Evolutionary conservation across 148 eudicot genomes (phyloP), one percentile per base, ranked within the genome.

Genomic region (Rhododendron ferrugineum): DNA sequence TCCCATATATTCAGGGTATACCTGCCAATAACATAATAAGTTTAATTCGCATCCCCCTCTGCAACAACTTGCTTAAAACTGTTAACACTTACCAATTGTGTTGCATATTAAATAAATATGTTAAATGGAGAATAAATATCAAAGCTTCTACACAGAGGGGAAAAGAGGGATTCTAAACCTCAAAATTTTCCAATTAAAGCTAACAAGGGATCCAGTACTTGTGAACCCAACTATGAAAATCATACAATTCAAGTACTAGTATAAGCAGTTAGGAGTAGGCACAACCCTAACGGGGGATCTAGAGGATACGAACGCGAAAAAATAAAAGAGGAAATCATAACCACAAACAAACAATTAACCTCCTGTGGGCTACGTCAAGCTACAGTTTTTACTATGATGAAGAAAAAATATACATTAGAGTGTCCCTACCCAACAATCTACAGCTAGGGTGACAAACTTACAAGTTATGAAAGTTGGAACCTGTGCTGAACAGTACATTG

Each of bases 1-100:
- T 97, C 99, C 99, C 98, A 97, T 91, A 97, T 95, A 89, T 97
- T 95, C 54, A 97, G 93, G 1, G 93, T 94, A 88, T 93, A 97
- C 91, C 99, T 97, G 85, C 82, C 37, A 85, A 32, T 32, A 68
- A 58, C 60, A 42, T 47, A 84, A 34, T 80, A 76, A 28, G 2
- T 77, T 78, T 0, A 82, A 49, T 78, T 84, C 9, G 13, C 72
- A 28, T 26, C 34, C 49, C n/a, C 34, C 26, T 2, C n/a, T 5
- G 26, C 9, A 54, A 73, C 11, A n/a, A 81, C 40, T 30, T 0
- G 0, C 26, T 62, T 14, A 30, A 6, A 82, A 82, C 40, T 26
- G 16, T 30, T 50, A 56, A 73, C 30, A 22, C n/a, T 13, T 14
- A 30, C 74, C 28, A 8, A 46, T 46, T 37, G 28, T 62, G 18